These are phyloP conservation scores for Aureobasidium sp. DNA, from an alignment of 2,329 filamentous ascomycete genomes.

Conservation along the genomic window DNA sequence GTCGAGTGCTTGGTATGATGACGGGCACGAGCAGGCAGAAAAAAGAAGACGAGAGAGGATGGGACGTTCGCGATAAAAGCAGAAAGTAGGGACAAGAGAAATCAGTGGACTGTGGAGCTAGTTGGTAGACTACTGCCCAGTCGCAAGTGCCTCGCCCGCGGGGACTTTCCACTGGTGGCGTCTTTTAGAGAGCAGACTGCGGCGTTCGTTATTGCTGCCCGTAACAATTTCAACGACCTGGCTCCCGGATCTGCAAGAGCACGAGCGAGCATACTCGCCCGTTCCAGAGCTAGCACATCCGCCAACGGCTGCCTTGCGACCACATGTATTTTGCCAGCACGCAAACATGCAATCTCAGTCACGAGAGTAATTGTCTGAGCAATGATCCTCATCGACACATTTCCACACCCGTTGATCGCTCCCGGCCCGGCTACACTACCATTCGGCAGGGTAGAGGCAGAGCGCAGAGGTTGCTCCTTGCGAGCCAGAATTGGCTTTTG, in stretches of 20 bases:
- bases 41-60: slow-evolving; percentile 11
- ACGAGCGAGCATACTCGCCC: slow-evolving; percentile 1
- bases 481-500: slow-evolving; percentile 6
- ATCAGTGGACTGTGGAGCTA: slow-evolving; percentile 10
- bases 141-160: slow-evolving; percentile 12
- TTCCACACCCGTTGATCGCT: slow-evolving; percentile 15
- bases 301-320: neutral
- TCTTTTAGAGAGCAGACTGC: slow-evolving; percentile 1
- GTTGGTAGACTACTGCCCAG: slow-evolving; percentile 6
- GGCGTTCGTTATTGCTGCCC: slow-evolving; percentile 10
- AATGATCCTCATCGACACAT: slow-evolving; percentile 7
- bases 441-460: slow-evolving; percentile 1
- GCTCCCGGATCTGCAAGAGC: slow-evolving; percentile 11
- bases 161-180: slow-evolving; percentile 9
- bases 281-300: neutral
- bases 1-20: neutral
- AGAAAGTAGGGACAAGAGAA: slow-evolving; percentile 10
- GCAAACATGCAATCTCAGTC: neutral
- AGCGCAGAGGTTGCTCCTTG: slow-evolving; percentile 8
- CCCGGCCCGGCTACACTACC: slow-evolving; percentile 6
- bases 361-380: neutral
- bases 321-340: neutral
- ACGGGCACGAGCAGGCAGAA: slow-evolving; percentile 4
- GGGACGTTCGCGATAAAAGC: slow-evolving; percentile 11
- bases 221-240: slow-evolving; percentile 14